Evolutionary conservation across 1,284 basidiomycete genomes (phyloP), one percentile per base, ranked within the genome.

Genomic region (Melampsora larici-populina): DNA sequence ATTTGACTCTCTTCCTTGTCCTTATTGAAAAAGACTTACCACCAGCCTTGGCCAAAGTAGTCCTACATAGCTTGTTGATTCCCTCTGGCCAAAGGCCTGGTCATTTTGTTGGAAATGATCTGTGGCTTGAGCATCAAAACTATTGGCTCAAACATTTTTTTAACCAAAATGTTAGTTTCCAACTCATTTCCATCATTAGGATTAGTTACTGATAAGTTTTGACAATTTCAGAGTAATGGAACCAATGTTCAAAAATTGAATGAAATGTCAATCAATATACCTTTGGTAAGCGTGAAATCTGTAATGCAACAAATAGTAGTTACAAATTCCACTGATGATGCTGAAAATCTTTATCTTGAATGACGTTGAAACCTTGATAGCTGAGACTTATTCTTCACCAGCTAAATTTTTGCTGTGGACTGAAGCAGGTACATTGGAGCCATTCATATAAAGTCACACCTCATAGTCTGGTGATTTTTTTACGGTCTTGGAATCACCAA

Each of bases 101-200:
- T n/a, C 70, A 71, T 24, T 71, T n/a, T n/a, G n/a, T n/a, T n/a
- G n/a, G n/a, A n/a, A 67, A 67, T 18, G 29, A 67, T 40, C n/a
- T 31, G 5, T 67, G 65, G 65, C 65, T 67, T 9, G 65, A 67
- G 36, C 48, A n/a, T n/a, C n/a, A n/a, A n/a, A n/a, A n/a, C n/a
- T n/a, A n/a, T n/a, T n/a, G n/a, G n/a, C n/a, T n/a, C 5, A 67
- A 67, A 9, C 48, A 43, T 46, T n/a, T 67, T 7, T 43, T 21
- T n/a, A 51, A 51, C 15, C 15, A 51, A 51, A 51, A n/a, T 51
- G 49, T 15, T 15, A 51, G n/a, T n/a, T n/a, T 15, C n/a, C n/a
- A n/a, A n/a, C n/a, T n/a, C n/a, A n/a, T n/a, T n/a, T n/a, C n/a
- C n/a, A n/a, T n/a, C n/a, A n/a, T n/a, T n/a, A n/a, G n/a, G n/a